Evolutionary conservation across 2,329 filamentous ascomycete species (phyloP).

Genomic region (Sclerotinia minor): DNA sequence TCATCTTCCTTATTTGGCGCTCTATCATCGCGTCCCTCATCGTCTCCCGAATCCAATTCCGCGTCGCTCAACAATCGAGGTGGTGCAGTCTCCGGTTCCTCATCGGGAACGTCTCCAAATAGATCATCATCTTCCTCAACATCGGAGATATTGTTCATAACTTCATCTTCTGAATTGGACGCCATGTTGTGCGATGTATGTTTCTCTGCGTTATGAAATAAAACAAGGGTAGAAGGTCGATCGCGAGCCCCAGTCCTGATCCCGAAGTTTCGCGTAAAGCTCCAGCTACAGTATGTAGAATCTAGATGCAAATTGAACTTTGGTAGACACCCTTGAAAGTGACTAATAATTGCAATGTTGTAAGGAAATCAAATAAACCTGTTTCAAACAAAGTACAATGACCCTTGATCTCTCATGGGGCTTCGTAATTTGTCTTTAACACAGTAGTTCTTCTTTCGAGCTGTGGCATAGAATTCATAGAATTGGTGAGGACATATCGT

Average conservation of each 20-base stretch:
- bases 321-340: not conserved
- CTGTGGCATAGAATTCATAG: not conserved
- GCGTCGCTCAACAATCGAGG: constrained; percentile 55
- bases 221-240: not conserved
- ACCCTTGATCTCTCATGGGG: not conserved
- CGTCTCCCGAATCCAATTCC: constrained; percentile 62
- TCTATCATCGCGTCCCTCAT: constrained; percentile 63
- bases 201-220: not conserved
- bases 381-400: not conserved
- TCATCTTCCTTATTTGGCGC: constrained; percentile 41
- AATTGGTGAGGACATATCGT: constrained; percentile 3
- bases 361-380: not conserved
- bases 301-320: not conserved
- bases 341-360: not conserved
- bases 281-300: not conserved
- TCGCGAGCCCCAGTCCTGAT: not conserved
- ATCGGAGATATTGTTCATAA: constrained; percentile 47
- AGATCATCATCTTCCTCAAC: constrained; percentile 58
- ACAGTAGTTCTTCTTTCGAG: not conserved
- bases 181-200: constrained; percentile 27
- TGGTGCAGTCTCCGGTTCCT: constrained; percentile 32
- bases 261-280: constrained; percentile 5
- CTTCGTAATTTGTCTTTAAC: not conserved
- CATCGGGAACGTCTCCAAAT: constrained; percentile 57
- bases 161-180: constrained; percentile 38